phyloP scores from a whole-genome alignment of 2,329 filamentous ascomycete genomes.

The Aureobasidium melanogenum region DNA sequence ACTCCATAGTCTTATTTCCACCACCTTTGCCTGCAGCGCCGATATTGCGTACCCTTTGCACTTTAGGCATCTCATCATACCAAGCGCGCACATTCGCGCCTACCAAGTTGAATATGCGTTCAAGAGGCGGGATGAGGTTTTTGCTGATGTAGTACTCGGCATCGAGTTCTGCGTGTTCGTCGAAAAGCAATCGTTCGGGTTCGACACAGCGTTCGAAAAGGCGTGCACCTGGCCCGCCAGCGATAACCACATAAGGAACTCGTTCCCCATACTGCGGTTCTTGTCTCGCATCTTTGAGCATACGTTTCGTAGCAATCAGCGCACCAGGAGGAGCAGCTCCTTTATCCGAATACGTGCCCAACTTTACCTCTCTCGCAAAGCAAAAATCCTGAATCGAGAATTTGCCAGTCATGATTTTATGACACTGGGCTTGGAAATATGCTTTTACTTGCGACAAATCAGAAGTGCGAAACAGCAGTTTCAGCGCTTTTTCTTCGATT shows the following conservation, averaged over 20 bases:
- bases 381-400: slow-evolving; percentile 94
- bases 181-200: slow-evolving; percentile 70
- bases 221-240: slow-evolving; percentile 75
- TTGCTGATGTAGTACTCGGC: slow-evolving; percentile 96
- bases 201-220: slow-evolving; percentile 85
- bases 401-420: slow-evolving; percentile 81
- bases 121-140: slow-evolving; percentile 87
- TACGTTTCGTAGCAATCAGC: slow-evolving; percentile 74
- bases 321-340: slow-evolving; percentile 78
- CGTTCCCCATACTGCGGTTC: slow-evolving; percentile 94
- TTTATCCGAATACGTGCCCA: slow-evolving; percentile 79
- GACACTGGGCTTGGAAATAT: slow-evolving; percentile 85
- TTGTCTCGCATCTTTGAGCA: slow-evolving; percentile 75
- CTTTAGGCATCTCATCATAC: slow-evolving; percentile 96
- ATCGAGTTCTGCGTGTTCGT: slow-evolving; percentile 72
- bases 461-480: slow-evolving; percentile 78
- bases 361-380: slow-evolving; percentile 83
- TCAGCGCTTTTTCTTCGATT: slow-evolving; percentile 87
- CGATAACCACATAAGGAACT: slow-evolving; percentile 87
- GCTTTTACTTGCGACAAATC: slow-evolving; percentile 81
- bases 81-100: slow-evolving; percentile 83
- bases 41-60: slow-evolving; percentile 65
- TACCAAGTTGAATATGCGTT: slow-evolving; percentile 93
- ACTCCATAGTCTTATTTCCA: slow-evolving; percentile 64
- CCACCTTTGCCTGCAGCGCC: slow-evolving; percentile 23